Percentiles rank a stretch among this genome's conserved stretches.
Conservation (phyloP, 257 asterid species). For the Voacanga thouarsii region DNA sequence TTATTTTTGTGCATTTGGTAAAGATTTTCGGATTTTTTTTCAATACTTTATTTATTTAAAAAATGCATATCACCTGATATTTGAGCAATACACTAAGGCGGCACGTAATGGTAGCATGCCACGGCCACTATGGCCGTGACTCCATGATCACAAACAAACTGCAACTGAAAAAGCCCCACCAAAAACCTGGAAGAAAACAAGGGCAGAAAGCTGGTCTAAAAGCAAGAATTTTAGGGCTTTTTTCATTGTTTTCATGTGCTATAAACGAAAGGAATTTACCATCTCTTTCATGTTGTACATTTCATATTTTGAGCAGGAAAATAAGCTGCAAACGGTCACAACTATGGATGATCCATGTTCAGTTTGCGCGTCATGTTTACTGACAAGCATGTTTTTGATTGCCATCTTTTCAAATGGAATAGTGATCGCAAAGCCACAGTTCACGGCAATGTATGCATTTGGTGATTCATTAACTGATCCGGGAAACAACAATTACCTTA, state of each 20-base stretch:
- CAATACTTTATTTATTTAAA: too few relatives aligned
- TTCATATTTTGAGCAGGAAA: neutral
- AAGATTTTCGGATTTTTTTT: too few relatives aligned
- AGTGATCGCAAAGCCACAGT: neutral
- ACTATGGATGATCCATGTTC: neutral
- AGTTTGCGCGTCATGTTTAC: neutral
- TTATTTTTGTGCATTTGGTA: too few relatives aligned
- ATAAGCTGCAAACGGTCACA: neutral
- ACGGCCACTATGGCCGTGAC: too few relatives aligned
- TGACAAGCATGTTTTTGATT: neutral
- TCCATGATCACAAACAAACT: neutral
- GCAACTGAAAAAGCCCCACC: neutral
- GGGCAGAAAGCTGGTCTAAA: neutral
- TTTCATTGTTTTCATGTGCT: neutral
- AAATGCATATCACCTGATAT: too few relatives aligned
- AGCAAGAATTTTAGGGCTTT: neutral
- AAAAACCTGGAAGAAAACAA: neutral
- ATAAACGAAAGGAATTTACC: neutral
- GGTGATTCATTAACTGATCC: slow-evolving; percentile 74
- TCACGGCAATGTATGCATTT: slow-evolving; percentile 55
- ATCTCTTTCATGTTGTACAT: neutral
- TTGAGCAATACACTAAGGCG: too few relatives aligned
- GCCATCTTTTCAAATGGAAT: neutral
- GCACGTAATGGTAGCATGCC: too few relatives aligned
- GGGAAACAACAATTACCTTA: slow-evolving; percentile 65